phyloP scores from a whole-genome alignment of 129 eudicot genomes.

The Kitagawia praeruptora region DNA sequence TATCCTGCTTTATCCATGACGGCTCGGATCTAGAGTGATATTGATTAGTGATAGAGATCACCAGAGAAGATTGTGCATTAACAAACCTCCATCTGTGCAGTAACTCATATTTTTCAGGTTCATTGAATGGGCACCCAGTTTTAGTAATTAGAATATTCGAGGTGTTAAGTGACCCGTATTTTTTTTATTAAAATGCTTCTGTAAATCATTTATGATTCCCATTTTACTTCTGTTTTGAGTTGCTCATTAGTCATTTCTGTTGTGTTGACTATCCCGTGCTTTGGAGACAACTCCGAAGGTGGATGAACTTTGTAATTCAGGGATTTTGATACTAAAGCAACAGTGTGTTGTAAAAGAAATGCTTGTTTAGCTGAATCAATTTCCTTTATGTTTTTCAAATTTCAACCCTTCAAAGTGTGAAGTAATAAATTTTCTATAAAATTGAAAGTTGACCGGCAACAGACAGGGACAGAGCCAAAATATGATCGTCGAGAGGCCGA shows the following conservation, averaged over 20 bases:
- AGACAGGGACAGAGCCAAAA: too few species aligned
- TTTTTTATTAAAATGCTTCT: neutral
- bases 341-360: neutral
- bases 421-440: too few species aligned
- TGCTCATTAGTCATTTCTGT: neutral
- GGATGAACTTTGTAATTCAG: constrained; percentile 1
- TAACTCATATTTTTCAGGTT: neutral
- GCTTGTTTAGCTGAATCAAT: neutral
- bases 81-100: constrained; percentile 4
- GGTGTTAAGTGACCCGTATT: neutral
- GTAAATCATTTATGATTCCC: neutral
- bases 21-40: neutral
- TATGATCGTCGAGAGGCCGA: too few species aligned
- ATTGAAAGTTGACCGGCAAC: too few species aligned
- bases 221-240: neutral
- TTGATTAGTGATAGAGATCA: neutral
- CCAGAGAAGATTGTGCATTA: constrained; percentile 1
- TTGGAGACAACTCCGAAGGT: neutral
- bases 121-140: neutral
- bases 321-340: neutral
- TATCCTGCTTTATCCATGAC: neutral
- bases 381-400: neutral
- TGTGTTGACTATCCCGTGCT: neutral
- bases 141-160: neutral
- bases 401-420: neutral